Conservation (phyloP, 163 green algal species). For the Prototheca cutis region DNA sequence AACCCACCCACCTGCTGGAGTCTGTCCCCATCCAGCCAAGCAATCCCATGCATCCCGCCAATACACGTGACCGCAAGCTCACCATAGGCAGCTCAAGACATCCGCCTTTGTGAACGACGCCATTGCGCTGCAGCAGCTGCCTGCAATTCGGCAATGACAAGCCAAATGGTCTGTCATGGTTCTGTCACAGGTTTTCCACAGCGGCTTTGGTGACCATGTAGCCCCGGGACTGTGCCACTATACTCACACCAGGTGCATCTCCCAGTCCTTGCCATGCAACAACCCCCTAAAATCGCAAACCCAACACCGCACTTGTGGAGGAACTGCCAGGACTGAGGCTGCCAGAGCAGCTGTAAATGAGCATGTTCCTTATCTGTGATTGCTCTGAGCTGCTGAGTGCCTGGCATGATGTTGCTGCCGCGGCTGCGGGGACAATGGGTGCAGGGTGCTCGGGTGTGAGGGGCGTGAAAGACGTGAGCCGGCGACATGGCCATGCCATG, state of each 20-base stretch:
- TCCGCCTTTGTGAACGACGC: not conserved
- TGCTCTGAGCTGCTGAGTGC: not conserved
- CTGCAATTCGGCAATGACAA: not conserved
- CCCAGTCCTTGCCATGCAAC: not conserved
- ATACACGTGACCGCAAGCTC: not conserved
- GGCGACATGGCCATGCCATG: not conserved
- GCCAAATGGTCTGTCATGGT: not conserved
- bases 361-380: not conserved
- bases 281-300: not conserved
- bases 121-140: not conserved
- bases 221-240: not conserved
- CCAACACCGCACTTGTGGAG: not conserved
- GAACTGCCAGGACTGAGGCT: not conserved
- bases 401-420: not conserved
- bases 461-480: not conserved
- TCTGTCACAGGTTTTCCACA: too few species aligned
- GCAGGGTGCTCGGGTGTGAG: too few species aligned
- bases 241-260: not conserved
- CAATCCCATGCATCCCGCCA: not conserved
- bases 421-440: not conserved
- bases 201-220: not conserved
- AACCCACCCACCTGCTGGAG: not conserved
- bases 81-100: not conserved
- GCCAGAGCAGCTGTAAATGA: constrained; percentile 1
- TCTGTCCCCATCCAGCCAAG: not conserved